Conservation (phyloP, 2,329 filamentous ascomycete genomes). For the Claviceps sp. region DNA sequence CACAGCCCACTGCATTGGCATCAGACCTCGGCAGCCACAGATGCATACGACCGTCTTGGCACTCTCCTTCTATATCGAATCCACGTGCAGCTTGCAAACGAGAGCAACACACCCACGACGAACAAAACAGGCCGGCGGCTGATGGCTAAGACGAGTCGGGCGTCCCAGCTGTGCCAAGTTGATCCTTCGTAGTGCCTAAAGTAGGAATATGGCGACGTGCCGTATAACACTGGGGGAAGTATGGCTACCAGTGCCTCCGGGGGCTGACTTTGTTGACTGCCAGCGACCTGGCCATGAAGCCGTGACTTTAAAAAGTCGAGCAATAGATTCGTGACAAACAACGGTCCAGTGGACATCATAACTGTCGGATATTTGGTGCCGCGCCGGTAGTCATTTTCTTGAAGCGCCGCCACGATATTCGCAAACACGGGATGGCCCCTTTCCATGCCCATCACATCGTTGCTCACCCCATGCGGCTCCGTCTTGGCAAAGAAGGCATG, state of each 20-base stretch:
- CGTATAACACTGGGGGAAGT: neutral
- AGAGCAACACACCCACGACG: neutral
- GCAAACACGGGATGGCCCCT: neutral
- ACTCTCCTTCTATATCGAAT: neutral
- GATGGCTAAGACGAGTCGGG: neutral
- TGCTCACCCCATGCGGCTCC: neutral
- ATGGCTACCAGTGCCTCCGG: neutral
- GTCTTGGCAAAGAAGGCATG: constrained; percentile 1
- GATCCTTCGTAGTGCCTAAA: constrained; percentile 1
- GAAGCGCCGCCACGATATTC: neutral
- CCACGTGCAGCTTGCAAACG: neutral
- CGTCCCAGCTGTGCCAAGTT: constrained; percentile 3
- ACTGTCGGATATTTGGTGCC: constrained; percentile 4
- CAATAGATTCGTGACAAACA: constrained; percentile 1
- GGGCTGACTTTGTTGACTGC: neutral
- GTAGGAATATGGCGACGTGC: neutral
- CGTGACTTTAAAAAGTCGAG: neutral
- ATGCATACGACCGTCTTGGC: neutral
- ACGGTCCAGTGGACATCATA: constrained; percentile 2
- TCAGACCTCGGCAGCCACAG: neutral
- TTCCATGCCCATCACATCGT: constrained; percentile 1
- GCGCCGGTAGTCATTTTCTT: neutral
- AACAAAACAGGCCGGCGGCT: neutral
- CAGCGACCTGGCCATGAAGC: neutral
- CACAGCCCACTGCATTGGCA: neutral